Conservation (phyloP, 2,329 filamentous ascomycete species). For the Microcyclosporella mali region DNA sequence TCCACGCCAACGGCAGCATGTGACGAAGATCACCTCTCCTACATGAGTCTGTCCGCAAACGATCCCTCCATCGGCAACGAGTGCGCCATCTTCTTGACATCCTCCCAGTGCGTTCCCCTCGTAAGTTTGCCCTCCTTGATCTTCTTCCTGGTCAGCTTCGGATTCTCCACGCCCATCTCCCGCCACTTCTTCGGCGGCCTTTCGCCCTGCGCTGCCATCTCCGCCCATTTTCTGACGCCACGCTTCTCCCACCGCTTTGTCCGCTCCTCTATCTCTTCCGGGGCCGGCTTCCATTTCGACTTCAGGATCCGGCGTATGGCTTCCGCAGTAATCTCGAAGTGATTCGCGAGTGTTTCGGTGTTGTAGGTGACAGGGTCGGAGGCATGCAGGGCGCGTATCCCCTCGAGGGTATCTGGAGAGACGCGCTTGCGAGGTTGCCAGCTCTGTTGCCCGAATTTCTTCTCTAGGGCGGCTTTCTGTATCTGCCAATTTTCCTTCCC, state of each 20-base stretch:
- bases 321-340: constrained; percentile 84
- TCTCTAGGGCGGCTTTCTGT: constrained; percentile 67
- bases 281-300: constrained; percentile 63
- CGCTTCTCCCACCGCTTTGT: constrained; percentile 43
- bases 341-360: constrained; percentile 62
- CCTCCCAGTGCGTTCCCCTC: constrained; percentile 5
- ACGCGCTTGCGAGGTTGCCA: constrained; percentile 82
- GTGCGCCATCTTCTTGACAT: background rate
- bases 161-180: constrained; percentile 36
- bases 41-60: constrained; percentile 7
- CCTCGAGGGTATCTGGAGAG: constrained; percentile 86
- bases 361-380: constrained; percentile 73
- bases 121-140: constrained; percentile 1
- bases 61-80: constrained; percentile 2
- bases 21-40: no score
- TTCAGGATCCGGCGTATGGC: constrained; percentile 80
- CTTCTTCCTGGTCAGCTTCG: constrained; percentile 7
- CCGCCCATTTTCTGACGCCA: constrained; percentile 45
- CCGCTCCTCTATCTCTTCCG: constrained; percentile 41
- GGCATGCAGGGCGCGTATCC: constrained; percentile 74
- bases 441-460: constrained; percentile 68
- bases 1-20: no score
- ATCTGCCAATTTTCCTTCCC: constrained; percentile 57
- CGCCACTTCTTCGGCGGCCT: constrained; percentile 52
- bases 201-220: constrained; percentile 46